Conservation (phyloP, 495 filamentous ascomycete genomes). For the Annulohypoxylon stygium region DNA sequence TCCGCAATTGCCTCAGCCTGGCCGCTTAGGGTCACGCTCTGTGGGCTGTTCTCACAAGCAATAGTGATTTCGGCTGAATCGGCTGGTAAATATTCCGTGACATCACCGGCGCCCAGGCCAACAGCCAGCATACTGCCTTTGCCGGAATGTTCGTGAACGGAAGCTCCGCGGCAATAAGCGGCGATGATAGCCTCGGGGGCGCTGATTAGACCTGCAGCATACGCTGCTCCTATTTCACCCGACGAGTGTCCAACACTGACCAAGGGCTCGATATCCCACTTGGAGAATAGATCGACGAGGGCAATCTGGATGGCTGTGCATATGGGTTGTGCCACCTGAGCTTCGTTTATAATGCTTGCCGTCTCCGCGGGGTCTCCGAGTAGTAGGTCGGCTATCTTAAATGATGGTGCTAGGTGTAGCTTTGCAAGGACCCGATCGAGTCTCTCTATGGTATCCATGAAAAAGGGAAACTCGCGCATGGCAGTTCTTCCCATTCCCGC, state of each 20-base stretch:
- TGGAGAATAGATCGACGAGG: slow-evolving; percentile 65
- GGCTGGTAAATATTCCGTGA: slow-evolving; percentile 18
- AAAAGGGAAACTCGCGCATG: slow-evolving; percentile 39
- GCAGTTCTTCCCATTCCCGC: slow-evolving; percentile 57
- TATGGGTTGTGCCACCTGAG: slow-evolving; percentile 57
- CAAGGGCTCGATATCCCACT: slow-evolving; percentile 64
- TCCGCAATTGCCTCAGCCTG: slow-evolving; percentile 53
- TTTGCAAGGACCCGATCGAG: slow-evolving; percentile 39
- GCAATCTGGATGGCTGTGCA: slow-evolving; percentile 66
- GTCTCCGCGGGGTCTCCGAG: background rate
- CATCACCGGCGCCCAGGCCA: slow-evolving; percentile 51
- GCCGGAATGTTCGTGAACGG: slow-evolving; percentile 18
- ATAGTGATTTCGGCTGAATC: slow-evolving; percentile 41
- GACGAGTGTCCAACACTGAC: slow-evolving; percentile 72
- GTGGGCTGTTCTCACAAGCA: slow-evolving; percentile 61
- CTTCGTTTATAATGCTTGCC: slow-evolving; percentile 31
- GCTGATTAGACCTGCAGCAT: slow-evolving; percentile 58
- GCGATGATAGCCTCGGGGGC: slow-evolving; percentile 61
- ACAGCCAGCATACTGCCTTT: slow-evolving; percentile 65
- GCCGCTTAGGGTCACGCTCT: slow-evolving; percentile 63
- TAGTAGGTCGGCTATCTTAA: slow-evolving; percentile 3
- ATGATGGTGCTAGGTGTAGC: background rate
- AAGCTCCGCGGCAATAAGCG: slow-evolving; percentile 56
- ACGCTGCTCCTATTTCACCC: slow-evolving; percentile 73
- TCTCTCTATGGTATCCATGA: slow-evolving; percentile 39